A percentile compares a stretch with the other conserved stretches of the same genome.
phyloP scores from a whole-genome alignment of 331 rosid species.

The Phaseolus coccineus region DNA sequence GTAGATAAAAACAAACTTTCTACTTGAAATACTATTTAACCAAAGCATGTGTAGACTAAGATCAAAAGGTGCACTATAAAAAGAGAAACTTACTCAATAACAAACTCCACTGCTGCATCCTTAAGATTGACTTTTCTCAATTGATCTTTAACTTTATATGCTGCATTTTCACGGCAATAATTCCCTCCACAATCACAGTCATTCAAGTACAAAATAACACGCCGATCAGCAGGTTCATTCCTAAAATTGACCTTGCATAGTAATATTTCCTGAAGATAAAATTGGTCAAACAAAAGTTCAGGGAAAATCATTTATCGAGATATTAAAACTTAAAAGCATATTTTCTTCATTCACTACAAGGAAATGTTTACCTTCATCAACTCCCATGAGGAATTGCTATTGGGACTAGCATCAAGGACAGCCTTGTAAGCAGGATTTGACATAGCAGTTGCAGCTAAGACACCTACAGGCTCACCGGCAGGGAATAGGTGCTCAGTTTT shows the following conservation, averaged over 20 bases:
- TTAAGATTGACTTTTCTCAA: conserved; percentile 80
- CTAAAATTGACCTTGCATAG: conserved; percentile 81
- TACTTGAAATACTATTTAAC: background rate
- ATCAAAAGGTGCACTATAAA: too few relatives aligned
- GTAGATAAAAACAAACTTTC: background rate
- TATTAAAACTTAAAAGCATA: conserved; percentile 12
- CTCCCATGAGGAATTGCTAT: conserved; percentile 94
- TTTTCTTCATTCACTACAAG: background rate
- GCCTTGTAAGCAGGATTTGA: conserved; percentile 98
- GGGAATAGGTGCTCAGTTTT: conserved; percentile 63
- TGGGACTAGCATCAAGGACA: conserved; percentile 92
- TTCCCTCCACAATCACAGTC: conserved; percentile 78
- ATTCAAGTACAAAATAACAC: conserved; percentile 78
- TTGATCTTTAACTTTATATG: conserved; percentile 79
- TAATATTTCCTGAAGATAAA: conserved; percentile 75
- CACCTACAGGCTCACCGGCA: conserved; percentile 98
- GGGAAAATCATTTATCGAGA: background rate
- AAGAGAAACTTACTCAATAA: conserved; percentile 75
- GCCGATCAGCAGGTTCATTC: conserved; percentile 80
- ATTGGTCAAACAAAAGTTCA: conserved; percentile 8
- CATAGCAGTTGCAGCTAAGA: conserved; percentile 95
- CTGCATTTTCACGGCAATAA: conserved; percentile 79
- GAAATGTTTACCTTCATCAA: conserved; percentile 80
- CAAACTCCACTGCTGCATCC: conserved; percentile 73
- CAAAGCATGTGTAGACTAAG: background rate